Percentiles rank a stretch among this genome's conserved stretches.
Conservation (phyloP, 2,329 filamentous ascomycete species). For the Aspergillus unguis region DNA sequence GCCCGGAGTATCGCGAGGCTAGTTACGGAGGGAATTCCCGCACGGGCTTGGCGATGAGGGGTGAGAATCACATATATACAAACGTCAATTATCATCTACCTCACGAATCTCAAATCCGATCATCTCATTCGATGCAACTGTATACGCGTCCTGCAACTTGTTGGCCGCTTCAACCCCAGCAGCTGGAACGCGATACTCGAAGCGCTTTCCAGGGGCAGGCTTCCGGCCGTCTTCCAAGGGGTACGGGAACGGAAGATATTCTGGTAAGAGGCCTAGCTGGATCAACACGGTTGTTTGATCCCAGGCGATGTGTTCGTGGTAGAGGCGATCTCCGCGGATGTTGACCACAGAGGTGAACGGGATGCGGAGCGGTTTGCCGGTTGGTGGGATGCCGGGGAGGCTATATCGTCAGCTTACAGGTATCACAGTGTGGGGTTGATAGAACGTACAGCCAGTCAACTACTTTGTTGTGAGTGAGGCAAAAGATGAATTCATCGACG, state of each 20-base stretch:
- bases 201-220: conserved; percentile 40
- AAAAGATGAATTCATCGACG: conserved; percentile 67
- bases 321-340: conserved; percentile 64
- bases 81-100: conserved; percentile 18
- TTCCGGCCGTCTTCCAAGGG: conserved; percentile 41
- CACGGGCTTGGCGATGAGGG: no score
- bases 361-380: conserved; percentile 52
- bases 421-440: no score
- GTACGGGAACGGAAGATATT: conserved; percentile 64
- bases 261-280: conserved; percentile 61
- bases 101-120: conserved; percentile 39
- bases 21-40: no score
- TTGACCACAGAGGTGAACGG: conserved; percentile 65
- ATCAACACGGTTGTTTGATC: conserved; percentile 62
- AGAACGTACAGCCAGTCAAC: conserved; percentile 73
- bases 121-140: conserved; percentile 56
- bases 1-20: no score
- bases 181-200: conserved; percentile 61
- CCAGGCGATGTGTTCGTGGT: conserved; percentile 70
- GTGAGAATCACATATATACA: background rate
- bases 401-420: conserved; percentile 29
- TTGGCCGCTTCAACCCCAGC: conserved; percentile 53
- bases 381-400: conserved; percentile 59
- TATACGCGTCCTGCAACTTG: conserved; percentile 52
- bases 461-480: conserved; percentile 60